Base-by-base conservation (phyloP, 2,329 filamentous ascomycete species). In the Seiridium unicorne region DNA sequence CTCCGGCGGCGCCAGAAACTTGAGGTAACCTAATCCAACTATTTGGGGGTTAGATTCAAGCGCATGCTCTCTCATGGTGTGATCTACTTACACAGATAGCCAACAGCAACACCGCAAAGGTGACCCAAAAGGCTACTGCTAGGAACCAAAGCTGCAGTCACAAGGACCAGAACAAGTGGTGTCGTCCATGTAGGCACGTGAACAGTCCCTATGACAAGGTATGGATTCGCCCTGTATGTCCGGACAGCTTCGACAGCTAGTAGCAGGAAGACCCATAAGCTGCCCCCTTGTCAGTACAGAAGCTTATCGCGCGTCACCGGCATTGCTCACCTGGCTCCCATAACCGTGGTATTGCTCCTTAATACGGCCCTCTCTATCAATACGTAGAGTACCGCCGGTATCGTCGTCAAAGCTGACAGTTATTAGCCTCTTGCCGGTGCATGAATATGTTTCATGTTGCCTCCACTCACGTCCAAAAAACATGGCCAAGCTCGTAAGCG, bases 171-270 rank as follows among this genome's bases (percentile, higher is more conserved):
- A 55, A 92, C 79, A n/a, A 98, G 77, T 3, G 95, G 94, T 2
- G 91, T 92, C 6, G 89, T 91, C 93, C 94, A 98, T 0, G 93
- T 98, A 2, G 95, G 94, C 60, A 99, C 92, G 66, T 91, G 80
- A 57, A 82, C 77, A 6, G 81, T 81, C 46, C 76, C 81, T 61
- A 89, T 79, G 32, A 82, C 84, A 66, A 97, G 88, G 71, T 89
- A 83, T 0, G 95, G 95, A 70, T 96, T 93, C 38, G 86, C 82
- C 68, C 87, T 88, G 75, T 90, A 94, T 2, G 91, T 93, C 73
- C 93, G 91, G 65, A 97, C 90, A 5, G 92, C 89, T 75, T 98
- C 94, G 64, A 90, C 86, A 47, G 88, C 89, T 42, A 98, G 82
- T 31, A 99, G 83, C 34, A 97, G 83, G 73, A 98, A 97, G 0